A percentile compares a stretch with the other conserved stretches of the same genome.
Conservation (phyloP, 352 stramenopile species). For the Pythium rishiriense region DNA sequence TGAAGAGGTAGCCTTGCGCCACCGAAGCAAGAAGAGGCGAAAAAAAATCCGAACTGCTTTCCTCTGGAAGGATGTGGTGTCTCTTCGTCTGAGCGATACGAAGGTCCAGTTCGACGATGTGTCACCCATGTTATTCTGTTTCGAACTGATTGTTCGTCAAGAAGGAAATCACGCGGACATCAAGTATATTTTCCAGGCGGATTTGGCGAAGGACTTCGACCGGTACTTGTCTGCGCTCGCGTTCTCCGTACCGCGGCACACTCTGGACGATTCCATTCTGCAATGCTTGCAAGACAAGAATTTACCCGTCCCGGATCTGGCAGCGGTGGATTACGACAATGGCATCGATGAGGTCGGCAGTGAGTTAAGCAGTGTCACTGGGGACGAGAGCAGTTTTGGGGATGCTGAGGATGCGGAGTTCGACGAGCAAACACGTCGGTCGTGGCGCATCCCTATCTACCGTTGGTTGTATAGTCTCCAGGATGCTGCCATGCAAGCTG, state of each 20-base stretch:
- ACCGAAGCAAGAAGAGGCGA: conserved; percentile 70
- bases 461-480: conserved; percentile 64
- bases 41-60: conserved; percentile 83
- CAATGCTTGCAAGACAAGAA: conserved; percentile 60
- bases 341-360: conserved; percentile 64
- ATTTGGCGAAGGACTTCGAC: conserved; percentile 74
- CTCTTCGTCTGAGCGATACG: conserved; percentile 54
- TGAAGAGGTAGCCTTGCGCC: conserved; percentile 76
- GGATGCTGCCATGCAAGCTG: conserved; percentile 70
- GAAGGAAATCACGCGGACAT: conserved; percentile 47
- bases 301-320: conserved; percentile 56
- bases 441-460: conserved; percentile 72
- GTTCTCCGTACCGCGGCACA: conserved; percentile 63
- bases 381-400: conserved; percentile 75
- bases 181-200: conserved; percentile 84
- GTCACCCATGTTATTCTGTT: conserved; percentile 79
- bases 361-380: conserved; percentile 85
- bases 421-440: conserved; percentile 32
- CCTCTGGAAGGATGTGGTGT: conserved; percentile 64
- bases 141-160: conserved; percentile 65
- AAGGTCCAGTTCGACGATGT: conserved; percentile 86
- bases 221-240: conserved; percentile 71
- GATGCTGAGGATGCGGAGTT: conserved; percentile 84
- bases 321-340: conserved; percentile 34
- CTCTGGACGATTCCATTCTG: conserved; percentile 66